Evolutionary conservation across 306 rosid genomes (phyloP).

Genomic region (Cicer judaicum): DNA sequence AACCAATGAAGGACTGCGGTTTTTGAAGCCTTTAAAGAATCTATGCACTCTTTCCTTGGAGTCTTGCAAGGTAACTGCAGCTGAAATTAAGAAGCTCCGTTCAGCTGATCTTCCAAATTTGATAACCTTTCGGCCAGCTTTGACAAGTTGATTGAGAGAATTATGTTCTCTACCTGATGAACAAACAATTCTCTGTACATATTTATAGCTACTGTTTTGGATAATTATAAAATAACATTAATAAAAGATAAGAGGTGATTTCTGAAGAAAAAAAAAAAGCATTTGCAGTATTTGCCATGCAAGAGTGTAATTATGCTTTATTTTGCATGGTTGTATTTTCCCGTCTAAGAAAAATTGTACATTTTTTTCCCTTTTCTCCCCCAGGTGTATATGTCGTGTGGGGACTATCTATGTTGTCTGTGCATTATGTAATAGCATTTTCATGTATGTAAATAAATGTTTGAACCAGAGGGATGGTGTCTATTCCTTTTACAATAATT

Average conservation of each 20-base stretch:
- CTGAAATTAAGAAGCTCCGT: slow-evolving; percentile 85
- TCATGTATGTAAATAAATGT: background rate
- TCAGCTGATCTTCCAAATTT: slow-evolving; percentile 75
- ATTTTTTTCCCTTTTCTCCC: background rate
- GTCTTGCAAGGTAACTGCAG: slow-evolving; percentile 79
- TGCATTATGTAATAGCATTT: slow-evolving; percentile 32
- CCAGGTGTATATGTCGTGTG: slow-evolving; percentile 14
- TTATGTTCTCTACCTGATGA: slow-evolving; percentile 34
- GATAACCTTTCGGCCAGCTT: slow-evolving; percentile 86
- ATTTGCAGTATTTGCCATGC: slow-evolving; percentile 24
- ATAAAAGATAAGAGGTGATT: slow-evolving; percentile 11
- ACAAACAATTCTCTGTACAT: slow-evolving; percentile 47
- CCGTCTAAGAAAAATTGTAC: slow-evolving; percentile 19
- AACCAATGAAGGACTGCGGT: slow-evolving; percentile 69
- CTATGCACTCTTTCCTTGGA: slow-evolving; percentile 78
- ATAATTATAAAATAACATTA: slow-evolving; percentile 22
- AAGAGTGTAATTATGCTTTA: slow-evolving; percentile 39
- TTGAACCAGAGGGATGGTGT: background rate
- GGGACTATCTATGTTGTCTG: background rate
- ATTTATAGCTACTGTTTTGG: slow-evolving; percentile 38
- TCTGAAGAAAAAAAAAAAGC: slow-evolving; percentile 25
- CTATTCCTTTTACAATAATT: no score
- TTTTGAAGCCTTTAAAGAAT: slow-evolving; percentile 82
- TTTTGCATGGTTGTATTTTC: slow-evolving; percentile 27
- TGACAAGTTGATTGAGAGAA: slow-evolving; percentile 34